These are phyloP conservation scores for Croton laevigatus DNA, from an alignment of 441 rosid genomes.

Conservation along the genomic window DNA sequence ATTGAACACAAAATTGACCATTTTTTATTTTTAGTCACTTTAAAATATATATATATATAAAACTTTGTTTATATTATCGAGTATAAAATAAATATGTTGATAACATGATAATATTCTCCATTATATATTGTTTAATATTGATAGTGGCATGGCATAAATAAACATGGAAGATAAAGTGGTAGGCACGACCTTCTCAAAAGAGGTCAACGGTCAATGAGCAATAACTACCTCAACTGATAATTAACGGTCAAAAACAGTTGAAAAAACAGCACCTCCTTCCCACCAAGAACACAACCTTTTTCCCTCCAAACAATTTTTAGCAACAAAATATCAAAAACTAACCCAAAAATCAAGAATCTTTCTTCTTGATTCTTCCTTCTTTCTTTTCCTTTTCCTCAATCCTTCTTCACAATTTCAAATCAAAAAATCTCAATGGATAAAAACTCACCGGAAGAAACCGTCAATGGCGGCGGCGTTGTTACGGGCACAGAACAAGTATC, in stretches of 20 bases:
- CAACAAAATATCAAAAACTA: not conserved
- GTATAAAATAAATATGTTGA: no score
- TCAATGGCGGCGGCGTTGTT: not conserved
- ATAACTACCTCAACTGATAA: constrained; percentile 17
- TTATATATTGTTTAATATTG: no score
- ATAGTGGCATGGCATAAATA: no score
- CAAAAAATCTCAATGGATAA: constrained; percentile 26
- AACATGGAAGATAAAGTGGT: not conserved
- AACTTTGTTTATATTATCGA: no score
- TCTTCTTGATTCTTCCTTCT: constrained; percentile 6
- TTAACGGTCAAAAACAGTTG: constrained; percentile 12
- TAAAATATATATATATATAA: no score
- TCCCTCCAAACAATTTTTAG: constrained; percentile 21
- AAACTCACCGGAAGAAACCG: constrained; percentile 20
- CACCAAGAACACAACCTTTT: constrained; percentile 1
- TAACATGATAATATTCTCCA: no score
- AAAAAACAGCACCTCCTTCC: constrained; percentile 2
- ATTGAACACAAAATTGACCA: no score
- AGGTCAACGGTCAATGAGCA: constrained; percentile 30
- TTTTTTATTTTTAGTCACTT: no score
- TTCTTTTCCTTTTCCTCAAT: not conserved
- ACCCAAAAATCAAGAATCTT: not conserved
- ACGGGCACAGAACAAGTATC: no score
- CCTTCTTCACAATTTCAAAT: not conserved
- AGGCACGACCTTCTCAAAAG: constrained; percentile 14